Conservation (phyloP, 2,329 filamentous ascomycete genomes). For the Cladosporium sp. region DNA sequence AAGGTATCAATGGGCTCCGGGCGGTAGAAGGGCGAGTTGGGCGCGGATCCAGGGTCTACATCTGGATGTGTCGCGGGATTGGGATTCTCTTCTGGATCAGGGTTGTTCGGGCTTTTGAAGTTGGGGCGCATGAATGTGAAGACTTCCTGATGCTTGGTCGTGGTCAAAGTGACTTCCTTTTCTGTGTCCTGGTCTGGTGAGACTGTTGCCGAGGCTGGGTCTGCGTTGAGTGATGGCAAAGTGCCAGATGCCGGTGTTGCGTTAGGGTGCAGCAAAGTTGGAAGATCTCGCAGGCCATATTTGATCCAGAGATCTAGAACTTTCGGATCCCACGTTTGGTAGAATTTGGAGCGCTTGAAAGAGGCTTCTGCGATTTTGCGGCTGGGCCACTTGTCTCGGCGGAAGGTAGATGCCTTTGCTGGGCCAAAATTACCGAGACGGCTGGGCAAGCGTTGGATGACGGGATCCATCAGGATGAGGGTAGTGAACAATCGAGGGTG, state of each 20-base stretch:
- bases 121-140: slow-evolving; percentile 71
- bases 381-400: slow-evolving; percentile 82
- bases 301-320: slow-evolving; percentile 73
- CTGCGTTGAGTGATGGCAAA: slow-evolving; percentile 30
- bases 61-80: slow-evolving; percentile 47
- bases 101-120: slow-evolving; percentile 37
- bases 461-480: slow-evolving; percentile 80
- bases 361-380: slow-evolving; percentile 64
- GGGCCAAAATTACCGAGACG: slow-evolving; percentile 37
- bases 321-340: slow-evolving; percentile 76
- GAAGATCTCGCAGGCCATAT: slow-evolving; percentile 73
- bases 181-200: slow-evolving; percentile 27
- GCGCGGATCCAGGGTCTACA: slow-evolving; percentile 36
- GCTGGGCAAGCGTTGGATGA: slow-evolving; percentile 60
- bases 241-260: slow-evolving; percentile 25
- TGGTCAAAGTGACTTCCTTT: slow-evolving; percentile 68
- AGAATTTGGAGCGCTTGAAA: slow-evolving; percentile 73
- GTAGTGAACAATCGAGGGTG: slow-evolving; percentile 78
- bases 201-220: slow-evolving; percentile 27
- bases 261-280: slow-evolving; percentile 60
- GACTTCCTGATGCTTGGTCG: slow-evolving; percentile 85
- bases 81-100: slow-evolving; percentile 34
- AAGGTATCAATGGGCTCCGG: slow-evolving; percentile 62
- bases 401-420: slow-evolving; percentile 61
- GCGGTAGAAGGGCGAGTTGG: slow-evolving; percentile 63